These are phyloP conservation scores for Termitomyces sp. DNA, from an alignment of 768 basidiomycete species.

Conservation along the genomic window DNA sequence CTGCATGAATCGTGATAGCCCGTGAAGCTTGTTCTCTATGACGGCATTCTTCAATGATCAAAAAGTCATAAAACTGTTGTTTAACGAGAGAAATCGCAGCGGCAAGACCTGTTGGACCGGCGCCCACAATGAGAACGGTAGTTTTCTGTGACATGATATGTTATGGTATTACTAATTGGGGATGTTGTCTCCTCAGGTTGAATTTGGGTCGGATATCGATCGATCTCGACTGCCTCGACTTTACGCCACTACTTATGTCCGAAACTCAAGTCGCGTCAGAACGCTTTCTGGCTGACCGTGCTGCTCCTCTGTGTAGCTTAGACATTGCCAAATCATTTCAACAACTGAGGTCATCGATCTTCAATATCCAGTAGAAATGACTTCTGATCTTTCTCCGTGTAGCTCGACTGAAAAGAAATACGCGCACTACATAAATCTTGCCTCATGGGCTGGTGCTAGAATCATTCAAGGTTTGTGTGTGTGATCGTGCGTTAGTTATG, in stretches of 20 bases:
- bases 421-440: constrained; percentile 62
- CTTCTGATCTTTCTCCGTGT: constrained; percentile 1
- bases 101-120: constrained; percentile 43
- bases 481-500: neutral
- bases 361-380: neutral
- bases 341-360: constrained; percentile 48
- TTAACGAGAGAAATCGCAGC: constrained; percentile 38
- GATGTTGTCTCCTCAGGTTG: neutral
- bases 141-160: constrained; percentile 20
- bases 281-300: constrained; percentile 70
- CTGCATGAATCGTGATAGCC: constrained; percentile 42
- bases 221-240: neutral
- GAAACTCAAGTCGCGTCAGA: constrained; percentile 41
- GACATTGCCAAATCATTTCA: constrained; percentile 62
- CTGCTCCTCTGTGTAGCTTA: constrained; percentile 70
- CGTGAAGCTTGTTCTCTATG: constrained; percentile 32
- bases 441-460: constrained; percentile 80
- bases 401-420: constrained; percentile 78
- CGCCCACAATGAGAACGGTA: constrained; percentile 43
- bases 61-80: constrained; percentile 34
- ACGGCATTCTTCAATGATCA: constrained; percentile 34
- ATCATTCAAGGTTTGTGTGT: constrained; percentile 56
- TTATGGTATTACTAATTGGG: neutral
- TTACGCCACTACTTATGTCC: constrained; percentile 12
- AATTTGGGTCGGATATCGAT: neutral